Base-by-base conservation (phyloP, 306 rosid genomes). In the Sicyos edulis region DNA sequence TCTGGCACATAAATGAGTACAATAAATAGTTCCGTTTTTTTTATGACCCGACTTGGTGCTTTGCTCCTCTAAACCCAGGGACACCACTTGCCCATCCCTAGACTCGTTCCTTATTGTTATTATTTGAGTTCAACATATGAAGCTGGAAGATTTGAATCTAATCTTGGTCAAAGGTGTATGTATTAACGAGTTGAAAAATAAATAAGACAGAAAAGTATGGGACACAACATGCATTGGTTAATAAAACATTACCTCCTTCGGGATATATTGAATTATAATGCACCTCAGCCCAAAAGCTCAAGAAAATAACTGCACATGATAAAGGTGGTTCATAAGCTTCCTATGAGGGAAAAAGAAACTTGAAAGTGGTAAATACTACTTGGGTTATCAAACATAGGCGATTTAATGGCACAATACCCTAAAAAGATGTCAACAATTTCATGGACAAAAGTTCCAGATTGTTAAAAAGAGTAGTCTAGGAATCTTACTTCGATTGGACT, bases 271-370 rank as follows among this genome's bases (percentile, higher is more conserved):
- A 83, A 85, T 92, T 92, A 84, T 92, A 92, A 82, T 92, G 98
- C 82, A 92, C 98, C 90, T 92, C 98, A 34, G 98, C 98, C 98
- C 98, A 92, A 82, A 92, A 92, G 92, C 98, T 92, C 84, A 92
- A 80, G 87, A 85, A 92, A 78, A 92, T 88, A 78, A 92, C 98
- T 92, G 98, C 96, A 90, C 26, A 66, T 15, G 26, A n/a, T 15
- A 51, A 32, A 40, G 10, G 45, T 40, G 45, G 21, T 24, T 24
- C 13, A 40, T 34, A 44, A 67, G 71, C 17, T 37, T 66, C 52
- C 22, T 44, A 54, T 13, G 51, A 16, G 42, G 72, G 29, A 5
- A 24, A 57, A 20, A 29, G 42, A 37, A 37, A 1, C 45, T 75
- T 11, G 22, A 59, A 59, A 17, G 47, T 11, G 45, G 20, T 15